Evolutionary conservation across 495 filamentous ascomycete species (phyloP).

Genomic region (Penicillium subrubescens): DNA sequence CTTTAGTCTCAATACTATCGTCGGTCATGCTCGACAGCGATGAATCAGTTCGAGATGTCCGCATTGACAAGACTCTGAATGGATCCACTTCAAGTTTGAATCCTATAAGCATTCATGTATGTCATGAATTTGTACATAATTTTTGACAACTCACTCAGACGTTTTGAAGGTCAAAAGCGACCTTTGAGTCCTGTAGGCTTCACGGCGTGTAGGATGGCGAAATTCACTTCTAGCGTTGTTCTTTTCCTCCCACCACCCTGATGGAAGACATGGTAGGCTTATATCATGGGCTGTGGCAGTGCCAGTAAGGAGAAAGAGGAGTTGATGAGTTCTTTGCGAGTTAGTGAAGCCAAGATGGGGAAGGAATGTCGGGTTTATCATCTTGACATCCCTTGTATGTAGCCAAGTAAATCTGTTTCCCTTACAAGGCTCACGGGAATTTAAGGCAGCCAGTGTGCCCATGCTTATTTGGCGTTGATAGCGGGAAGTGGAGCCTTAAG

Average conservation of each 20-base stretch:
- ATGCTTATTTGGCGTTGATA: neutral
- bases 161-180: neutral
- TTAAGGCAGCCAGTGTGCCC: neutral
- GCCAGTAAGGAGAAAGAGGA: neutral
- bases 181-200: neutral
- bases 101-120: neutral
- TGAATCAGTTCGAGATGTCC: neutral
- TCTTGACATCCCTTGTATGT: neutral
- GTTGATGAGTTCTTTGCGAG: neutral
- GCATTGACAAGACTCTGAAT: neutral
- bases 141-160: neutral
- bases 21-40: neutral
- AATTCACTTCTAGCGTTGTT: neutral
- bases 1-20: neutral
- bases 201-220: neutral
- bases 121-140: neutral
- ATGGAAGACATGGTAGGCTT: neutral
- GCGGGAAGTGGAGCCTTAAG: neutral
- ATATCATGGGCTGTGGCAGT: neutral
- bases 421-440: neutral
- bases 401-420: neutral
- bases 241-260: neutral
- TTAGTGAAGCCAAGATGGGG: neutral
- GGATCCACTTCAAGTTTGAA: neutral
- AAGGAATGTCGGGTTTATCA: neutral